Conservation (phyloP, 2,329 filamentous ascomycete genomes). For the Phaeosphaeriaceae sp. region DNA sequence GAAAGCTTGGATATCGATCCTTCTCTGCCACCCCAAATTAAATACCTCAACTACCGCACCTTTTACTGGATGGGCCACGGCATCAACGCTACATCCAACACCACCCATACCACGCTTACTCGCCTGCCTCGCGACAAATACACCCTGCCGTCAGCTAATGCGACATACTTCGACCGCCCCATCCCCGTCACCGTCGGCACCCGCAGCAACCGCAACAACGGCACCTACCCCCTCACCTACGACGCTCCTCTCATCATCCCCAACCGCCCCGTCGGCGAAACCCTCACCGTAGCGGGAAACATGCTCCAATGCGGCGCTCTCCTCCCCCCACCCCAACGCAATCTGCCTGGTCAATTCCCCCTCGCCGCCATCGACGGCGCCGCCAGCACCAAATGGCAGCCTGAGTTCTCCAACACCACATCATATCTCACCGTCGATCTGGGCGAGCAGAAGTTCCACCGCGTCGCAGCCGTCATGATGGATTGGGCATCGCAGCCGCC, state of each 20-base stretch:
- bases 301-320: constrained; percentile 68
- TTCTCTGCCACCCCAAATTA: constrained; percentile 69
- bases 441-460: constrained; percentile 42
- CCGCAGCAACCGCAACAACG: constrained; percentile 35
- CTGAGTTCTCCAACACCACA: constrained; percentile 56
- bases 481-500: constrained; percentile 68
- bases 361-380: constrained; percentile 71
- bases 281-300: constrained; percentile 64
- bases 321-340: constrained; percentile 51
- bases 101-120: constrained; percentile 68
- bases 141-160: constrained; percentile 61
- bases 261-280: constrained; percentile 65
- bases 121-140: constrained; percentile 53
- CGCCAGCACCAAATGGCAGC: constrained; percentile 72
- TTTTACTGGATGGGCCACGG: constrained; percentile 73
- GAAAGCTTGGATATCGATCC: constrained; percentile 69
- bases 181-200: constrained; percentile 67
- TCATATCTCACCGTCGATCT: constrained; percentile 66
- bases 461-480: constrained; percentile 60
- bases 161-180: constrained; percentile 58
- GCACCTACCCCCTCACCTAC: constrained; percentile 54
- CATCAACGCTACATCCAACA: constrained; percentile 66
- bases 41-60: constrained; percentile 65
- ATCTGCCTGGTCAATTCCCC: constrained; percentile 71
- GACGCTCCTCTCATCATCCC: constrained; percentile 60